Percentiles rank a stretch among this genome's conserved stretches.
These are phyloP conservation scores for Brassica rapa DNA, from an alignment of 345 rosid genomes.

Conservation along the genomic window DNA sequence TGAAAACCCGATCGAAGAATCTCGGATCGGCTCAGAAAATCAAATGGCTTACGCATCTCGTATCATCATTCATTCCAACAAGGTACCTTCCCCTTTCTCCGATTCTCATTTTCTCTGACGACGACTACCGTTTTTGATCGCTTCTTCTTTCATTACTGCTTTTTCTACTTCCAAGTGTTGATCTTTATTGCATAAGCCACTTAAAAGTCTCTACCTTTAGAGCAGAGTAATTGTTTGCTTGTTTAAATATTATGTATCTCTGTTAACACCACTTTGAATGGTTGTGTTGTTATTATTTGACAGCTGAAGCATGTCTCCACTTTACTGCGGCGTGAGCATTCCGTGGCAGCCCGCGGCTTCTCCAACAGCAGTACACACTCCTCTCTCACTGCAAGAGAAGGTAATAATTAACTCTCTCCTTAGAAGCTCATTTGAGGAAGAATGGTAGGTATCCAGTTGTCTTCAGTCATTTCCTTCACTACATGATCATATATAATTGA, in stretches of 20 bases:
- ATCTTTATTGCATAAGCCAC: neutral
- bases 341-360: conserved; percentile 54
- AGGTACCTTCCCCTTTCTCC: conserved; percentile 39
- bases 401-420: conserved; percentile 33
- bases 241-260: neutral
- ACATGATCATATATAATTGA: neutral
- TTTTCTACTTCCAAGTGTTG: neutral
- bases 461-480: neutral
- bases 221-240: neutral
- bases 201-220: neutral
- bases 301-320: conserved; percentile 65
- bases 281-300: neutral
- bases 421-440: neutral
- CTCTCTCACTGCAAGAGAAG: conserved; percentile 48
- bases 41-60: conserved; percentile 64
- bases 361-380: conserved; percentile 48
- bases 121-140: neutral
- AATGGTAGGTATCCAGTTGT: neutral
- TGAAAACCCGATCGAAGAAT: neutral
- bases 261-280: conserved; percentile 5
- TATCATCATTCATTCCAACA: conserved; percentile 60
- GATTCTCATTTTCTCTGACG: neutral
- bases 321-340: conserved; percentile 54
- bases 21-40: neutral
- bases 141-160: neutral